Base-by-base conservation (phyloP, 305 asterid genomes). In the Plantago coronopus region DNA sequence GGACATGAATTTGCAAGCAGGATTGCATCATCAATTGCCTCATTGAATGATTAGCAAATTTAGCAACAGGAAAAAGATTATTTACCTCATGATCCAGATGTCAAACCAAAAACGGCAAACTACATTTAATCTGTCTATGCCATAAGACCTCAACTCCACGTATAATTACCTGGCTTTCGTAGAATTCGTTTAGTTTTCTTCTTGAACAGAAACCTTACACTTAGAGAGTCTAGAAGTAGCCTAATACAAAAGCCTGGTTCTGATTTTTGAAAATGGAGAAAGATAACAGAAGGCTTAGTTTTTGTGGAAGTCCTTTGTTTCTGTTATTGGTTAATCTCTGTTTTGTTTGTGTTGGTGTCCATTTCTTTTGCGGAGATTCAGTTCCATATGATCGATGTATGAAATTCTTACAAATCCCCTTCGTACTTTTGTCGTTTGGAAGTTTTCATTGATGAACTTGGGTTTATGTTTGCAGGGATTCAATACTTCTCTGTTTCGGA, bases 381-480 rank as follows among this genome's bases (percentile, higher is more conserved):
- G 18, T 51, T 51, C 18, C 37, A 6, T 51, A 13, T 23, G 13
- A 51, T 22, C 57, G 18, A 22, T 51, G 57, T 50, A 50, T 21
- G 7, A 20, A 5, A 0, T 51, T 11, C 2, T 23, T 10, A 22
- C 18, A 3, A 3, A 16, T 20, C 15, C 23, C 37, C 17, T 3
- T 51, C 18, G 18, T 48, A 48, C 18, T 8, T 9, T 2, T 48
- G 1, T 18, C 2, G 5, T 7, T 2, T 4, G 1, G n/a, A 18
- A 12, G 17, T 47, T 37, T 3, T 27, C 11, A 18, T 20, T 58
- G 27, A 59, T 34, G 25, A 46, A 34, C 23, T 1, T 13, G 21
- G 40, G 2, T 34, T 34, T 6, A 6, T 34, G 57, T 11, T 59
- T 21, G 25, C 68, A 82, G 88, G 88, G 85, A 8, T 70, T 44